Base-by-base conservation (phyloP, 75 land plant genomes). In the Azolla pinnata region DNA sequence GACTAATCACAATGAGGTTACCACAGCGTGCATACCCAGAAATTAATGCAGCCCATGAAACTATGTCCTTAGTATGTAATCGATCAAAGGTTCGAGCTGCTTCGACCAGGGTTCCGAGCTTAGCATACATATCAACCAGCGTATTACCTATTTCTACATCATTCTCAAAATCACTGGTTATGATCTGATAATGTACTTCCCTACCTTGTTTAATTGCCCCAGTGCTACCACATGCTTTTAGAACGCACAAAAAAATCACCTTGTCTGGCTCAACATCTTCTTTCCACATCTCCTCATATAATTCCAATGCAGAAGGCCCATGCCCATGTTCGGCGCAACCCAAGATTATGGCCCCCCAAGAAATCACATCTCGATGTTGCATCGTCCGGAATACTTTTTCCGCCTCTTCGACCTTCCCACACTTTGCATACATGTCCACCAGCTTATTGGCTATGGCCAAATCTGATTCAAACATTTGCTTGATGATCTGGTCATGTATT, bases 361-460 rank as follows among this genome's bases (percentile, higher is more conserved):
- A 48, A 44, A 54, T 61, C 30, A 75, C 79, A 65, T 75, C 75
- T 55, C 53, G 72, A 17, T 24, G 29, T n/a, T 53, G 42, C 66
- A 68, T 80, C 52, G 33, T 33, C 27, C 61, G 48, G 58, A 80
- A 80, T 10, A 80, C 44, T 27, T 60, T 60, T 14, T 61, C 38
- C 19, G 83, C 83, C 44, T 69, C 64, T 8, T 69, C 56, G 26
- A 81, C 53, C 17, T 31, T 44, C 17, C 83, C 83, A 63, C 63
- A 67, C 57, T 81, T 81, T 32, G 73, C 65, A 45, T 76, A 81
- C 83, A 81, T 76, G 49, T 73, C 71, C 40, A 81, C 32, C 0
- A 81, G 60, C 34, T 75, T 62, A 21, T 79, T 81, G 0, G 76
- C 75, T 57, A 80, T 61, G 29, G 55, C 59, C 17, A 33, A 33